Conservation (phyloP, 345 rosid species). For the Citrus cavaleriei region DNA sequence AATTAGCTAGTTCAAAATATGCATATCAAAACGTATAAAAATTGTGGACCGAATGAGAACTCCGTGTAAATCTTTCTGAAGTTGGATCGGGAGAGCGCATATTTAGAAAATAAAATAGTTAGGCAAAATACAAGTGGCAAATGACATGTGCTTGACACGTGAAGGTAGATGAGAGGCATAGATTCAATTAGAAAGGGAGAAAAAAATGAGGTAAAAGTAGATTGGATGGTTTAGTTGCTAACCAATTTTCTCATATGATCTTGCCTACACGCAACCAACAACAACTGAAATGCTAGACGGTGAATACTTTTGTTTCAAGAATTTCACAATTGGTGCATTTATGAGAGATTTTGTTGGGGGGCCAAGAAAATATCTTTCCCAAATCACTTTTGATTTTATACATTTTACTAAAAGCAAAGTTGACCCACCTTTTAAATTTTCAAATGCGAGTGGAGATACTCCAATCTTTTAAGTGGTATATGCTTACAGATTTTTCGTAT, state of each 20-base stretch:
- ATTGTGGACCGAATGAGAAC: neutral
- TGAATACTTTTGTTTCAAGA: neutral
- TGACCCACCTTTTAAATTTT: constrained; percentile 3
- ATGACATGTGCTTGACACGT: neutral
- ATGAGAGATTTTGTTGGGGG: neutral
- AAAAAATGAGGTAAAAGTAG: constrained; percentile 8
- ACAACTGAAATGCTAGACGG: constrained; percentile 22
- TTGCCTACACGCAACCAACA: constrained; percentile 49
- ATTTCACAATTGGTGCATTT: neutral
- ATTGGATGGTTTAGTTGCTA: constrained; percentile 36
- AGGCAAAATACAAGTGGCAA: constrained; percentile 15
- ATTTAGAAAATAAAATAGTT: neutral
- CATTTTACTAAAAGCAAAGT: neutral
- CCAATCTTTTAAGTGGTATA: neutral
- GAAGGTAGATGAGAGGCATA: neutral
- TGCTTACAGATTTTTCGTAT: neutral
- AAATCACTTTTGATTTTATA: neutral
- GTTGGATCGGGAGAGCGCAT: neutral
- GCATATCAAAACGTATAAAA: too few species aligned
- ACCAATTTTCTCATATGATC: constrained; percentile 23
- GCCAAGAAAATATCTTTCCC: neutral
- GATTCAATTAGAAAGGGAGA: neutral
- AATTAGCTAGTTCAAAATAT: too few species aligned
- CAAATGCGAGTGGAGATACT: neutral
- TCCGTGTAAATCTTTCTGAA: neutral